Conservation (phyloP, 1,139 yeast species). For the Geotrichum restrictum region DNA sequence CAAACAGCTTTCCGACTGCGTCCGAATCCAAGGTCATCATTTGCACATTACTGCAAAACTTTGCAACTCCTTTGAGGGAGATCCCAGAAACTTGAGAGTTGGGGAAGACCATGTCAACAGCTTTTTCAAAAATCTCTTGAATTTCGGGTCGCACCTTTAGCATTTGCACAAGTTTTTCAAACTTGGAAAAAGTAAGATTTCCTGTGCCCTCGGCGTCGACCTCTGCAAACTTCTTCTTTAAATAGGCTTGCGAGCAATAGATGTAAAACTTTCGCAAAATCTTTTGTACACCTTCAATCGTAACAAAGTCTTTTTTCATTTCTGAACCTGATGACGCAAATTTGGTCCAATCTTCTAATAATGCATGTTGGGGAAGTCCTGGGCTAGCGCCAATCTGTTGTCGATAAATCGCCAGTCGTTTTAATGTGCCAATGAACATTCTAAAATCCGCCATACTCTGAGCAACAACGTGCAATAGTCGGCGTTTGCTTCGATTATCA, state of each 20-base stretch:
- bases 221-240: slow-evolving; percentile 44
- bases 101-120: slow-evolving; percentile 21
- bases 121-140: slow-evolving; percentile 40
- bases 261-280: slow-evolving; percentile 68
- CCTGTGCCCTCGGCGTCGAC: slow-evolving; percentile 22
- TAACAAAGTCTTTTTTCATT: slow-evolving; percentile 45
- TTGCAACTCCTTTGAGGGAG: slow-evolving; percentile 41
- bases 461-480: slow-evolving; percentile 76
- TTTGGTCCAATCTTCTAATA: slow-evolving; percentile 57
- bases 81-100: slow-evolving; percentile 29
- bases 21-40: slow-evolving; percentile 19
- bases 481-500: slow-evolving; percentile 44
- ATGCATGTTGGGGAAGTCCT: slow-evolving; percentile 51
- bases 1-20: slow-evolving; percentile 11
- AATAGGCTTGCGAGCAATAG: slow-evolving; percentile 48
- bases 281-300: slow-evolving; percentile 63
- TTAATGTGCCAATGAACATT: slow-evolving; percentile 47
- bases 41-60: slow-evolving; percentile 53
- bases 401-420: slow-evolving; percentile 47
- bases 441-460: slow-evolving; percentile 59
- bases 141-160: slow-evolving; percentile 53
- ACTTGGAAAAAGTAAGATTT: slow-evolving; percentile 65
- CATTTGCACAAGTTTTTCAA: slow-evolving; percentile 62
- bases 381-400: slow-evolving; percentile 53
- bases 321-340: slow-evolving; percentile 37